A percentile compares a stretch with the other conserved stretches of the same genome.
Conservation (phyloP, 352 stramenopile species). For the Phytophthora pseudosyringae region DNA sequence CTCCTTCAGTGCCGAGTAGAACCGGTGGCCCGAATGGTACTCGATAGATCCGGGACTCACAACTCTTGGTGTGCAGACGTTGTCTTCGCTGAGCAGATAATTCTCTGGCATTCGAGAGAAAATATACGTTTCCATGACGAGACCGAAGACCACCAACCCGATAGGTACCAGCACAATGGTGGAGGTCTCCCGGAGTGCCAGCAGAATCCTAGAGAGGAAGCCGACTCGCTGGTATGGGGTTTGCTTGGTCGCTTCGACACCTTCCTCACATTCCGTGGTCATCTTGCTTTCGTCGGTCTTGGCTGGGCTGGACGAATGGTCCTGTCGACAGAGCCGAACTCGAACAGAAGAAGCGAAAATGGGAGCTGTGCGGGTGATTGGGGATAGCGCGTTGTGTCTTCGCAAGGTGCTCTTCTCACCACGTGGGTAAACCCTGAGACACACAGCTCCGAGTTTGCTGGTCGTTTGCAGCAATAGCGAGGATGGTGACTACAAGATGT, state of each 20-base stretch:
- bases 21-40: conserved; percentile 29
- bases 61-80: conserved; percentile 1
- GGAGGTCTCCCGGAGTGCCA: conserved; percentile 3
- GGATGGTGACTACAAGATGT: background rate
- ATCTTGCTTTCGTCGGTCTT: background rate
- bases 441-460: conserved; percentile 3
- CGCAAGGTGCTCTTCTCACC: background rate
- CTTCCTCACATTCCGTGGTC: conserved; percentile 3
- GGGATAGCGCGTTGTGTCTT: background rate
- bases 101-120: conserved; percentile 6
- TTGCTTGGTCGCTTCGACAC: conserved; percentile 7
- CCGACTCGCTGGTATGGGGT: background rate
- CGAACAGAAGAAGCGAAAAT: conserved; percentile 5
- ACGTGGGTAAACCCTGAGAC: conserved; percentile 6
- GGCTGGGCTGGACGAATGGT: background rate
- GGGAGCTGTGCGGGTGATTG: conserved; percentile 1
- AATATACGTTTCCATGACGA: conserved; percentile 8
- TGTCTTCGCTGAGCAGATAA: conserved; percentile 10
- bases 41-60: conserved; percentile 16
- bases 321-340: too few species aligned
- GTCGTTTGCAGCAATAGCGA: conserved; percentile 5
- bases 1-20: conserved; percentile 28
- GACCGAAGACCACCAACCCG: conserved; percentile 14
- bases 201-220: background rate
- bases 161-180: conserved; percentile 15